A percentile compares a stretch with the other conserved stretches of the same genome.
phyloP scores from a whole-genome alignment of 495 filamentous ascomycete species.

The Penicillium atrosanguineum region DNA sequence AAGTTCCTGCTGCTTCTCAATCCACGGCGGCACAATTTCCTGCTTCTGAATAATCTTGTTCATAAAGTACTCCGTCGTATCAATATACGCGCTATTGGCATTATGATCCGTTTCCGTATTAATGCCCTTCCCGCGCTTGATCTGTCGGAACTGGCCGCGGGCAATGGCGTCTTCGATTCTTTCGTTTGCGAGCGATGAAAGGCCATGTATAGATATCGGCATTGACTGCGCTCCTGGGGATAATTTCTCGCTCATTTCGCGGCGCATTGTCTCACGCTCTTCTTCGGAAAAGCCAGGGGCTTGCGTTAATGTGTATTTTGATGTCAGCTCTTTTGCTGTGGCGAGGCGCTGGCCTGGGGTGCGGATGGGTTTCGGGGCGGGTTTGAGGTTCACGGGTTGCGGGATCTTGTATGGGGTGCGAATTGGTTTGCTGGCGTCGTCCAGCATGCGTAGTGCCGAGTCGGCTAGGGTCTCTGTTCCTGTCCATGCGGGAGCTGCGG shows the following conservation, averaged over 20 bases:
- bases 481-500: constrained; percentile 71
- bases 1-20: constrained; percentile 96
- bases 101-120: constrained; percentile 72
- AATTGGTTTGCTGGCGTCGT: constrained; percentile 76
- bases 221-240: constrained; percentile 67
- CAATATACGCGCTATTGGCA: constrained; percentile 83
- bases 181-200: constrained; percentile 85
- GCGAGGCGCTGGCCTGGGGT: constrained; percentile 61
- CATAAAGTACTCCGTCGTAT: constrained; percentile 97
- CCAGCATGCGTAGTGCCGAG: constrained; percentile 81
- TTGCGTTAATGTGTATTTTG: constrained; percentile 65
- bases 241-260: constrained; percentile 79
- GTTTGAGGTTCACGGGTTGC: constrained; percentile 60
- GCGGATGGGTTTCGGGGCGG: constrained; percentile 44
- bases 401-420: constrained; percentile 51
- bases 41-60: constrained; percentile 98
- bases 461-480: constrained; percentile 74
- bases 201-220: constrained; percentile 74
- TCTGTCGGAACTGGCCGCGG: constrained; percentile 85
- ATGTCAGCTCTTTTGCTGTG: constrained; percentile 73
- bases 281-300: constrained; percentile 58
- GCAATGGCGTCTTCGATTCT: constrained; percentile 93
- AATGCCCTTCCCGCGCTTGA: constrained; percentile 72
- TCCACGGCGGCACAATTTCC: constrained; percentile 63
- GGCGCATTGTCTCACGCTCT: constrained; percentile 66